These are phyloP conservation scores for Epichloe brachyelytri DNA, from an alignment of 2,329 filamentous ascomycete species.

Conservation along the genomic window DNA sequence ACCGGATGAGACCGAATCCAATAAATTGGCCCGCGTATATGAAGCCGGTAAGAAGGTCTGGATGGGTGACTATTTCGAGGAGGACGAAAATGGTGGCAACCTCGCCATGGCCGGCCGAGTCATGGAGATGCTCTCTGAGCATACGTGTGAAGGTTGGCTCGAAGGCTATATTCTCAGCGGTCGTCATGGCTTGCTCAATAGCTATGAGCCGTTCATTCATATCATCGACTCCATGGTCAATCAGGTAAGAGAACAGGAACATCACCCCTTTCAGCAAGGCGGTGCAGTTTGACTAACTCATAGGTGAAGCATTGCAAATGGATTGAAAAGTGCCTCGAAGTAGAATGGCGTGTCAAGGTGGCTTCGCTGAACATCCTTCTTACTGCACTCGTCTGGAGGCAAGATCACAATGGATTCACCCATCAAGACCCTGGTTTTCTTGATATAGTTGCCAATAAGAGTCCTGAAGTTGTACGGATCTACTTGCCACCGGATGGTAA, in stretches of 20 bases:
- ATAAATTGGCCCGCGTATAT: slow-evolving; percentile 63
- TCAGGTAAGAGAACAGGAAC: slow-evolving; percentile 30
- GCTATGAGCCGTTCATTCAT: slow-evolving; percentile 73
- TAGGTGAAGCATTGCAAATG: slow-evolving; percentile 59
- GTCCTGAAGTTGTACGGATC: slow-evolving; percentile 65
- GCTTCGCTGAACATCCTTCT: slow-evolving; percentile 69
- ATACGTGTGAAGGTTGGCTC: slow-evolving; percentile 68
- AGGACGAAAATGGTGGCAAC: slow-evolving; percentile 64
- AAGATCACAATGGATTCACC: slow-evolving; percentile 76
- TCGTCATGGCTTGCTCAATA: slow-evolving; percentile 64
- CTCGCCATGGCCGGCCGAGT: slow-evolving; percentile 55
- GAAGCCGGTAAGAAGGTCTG: slow-evolving; percentile 67
- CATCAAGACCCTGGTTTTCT: slow-evolving; percentile 74
- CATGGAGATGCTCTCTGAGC: slow-evolving; percentile 77
- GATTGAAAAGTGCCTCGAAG: slow-evolving; percentile 70
- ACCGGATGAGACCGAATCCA: slow-evolving; percentile 70
- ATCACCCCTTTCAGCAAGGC: neutral
- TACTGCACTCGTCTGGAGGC: slow-evolving; percentile 67
- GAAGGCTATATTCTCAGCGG: slow-evolving; percentile 68
- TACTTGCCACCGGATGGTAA: slow-evolving; percentile 73
- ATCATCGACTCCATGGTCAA: slow-evolving; percentile 80
- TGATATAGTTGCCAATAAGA: slow-evolving; percentile 68
- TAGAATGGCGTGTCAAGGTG: slow-evolving; percentile 62
- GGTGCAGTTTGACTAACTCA: slow-evolving; percentile 6
- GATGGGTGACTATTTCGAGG: slow-evolving; percentile 66